Base-by-base conservation (phyloP, 2,329 filamentous ascomycete species). In the Stagonosporopsis vannaccii region DNA sequence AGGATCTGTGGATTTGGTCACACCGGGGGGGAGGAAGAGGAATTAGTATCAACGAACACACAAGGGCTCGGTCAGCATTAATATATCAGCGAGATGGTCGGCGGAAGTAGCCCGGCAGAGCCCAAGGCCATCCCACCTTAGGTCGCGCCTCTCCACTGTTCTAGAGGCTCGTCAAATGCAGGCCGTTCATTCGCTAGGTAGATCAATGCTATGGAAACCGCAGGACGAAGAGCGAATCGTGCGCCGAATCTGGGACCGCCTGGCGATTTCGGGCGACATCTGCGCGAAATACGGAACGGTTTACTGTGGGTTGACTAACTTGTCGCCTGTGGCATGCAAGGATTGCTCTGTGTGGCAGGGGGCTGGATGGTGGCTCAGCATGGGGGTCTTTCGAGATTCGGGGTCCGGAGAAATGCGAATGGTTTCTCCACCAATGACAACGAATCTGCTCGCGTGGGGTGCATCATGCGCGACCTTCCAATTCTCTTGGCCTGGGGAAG, bases 241-340 rank as follows among this genome's bases (percentile, higher is more conserved):
- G 54, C 62, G 65, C 68, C 70, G 60, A 59, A 60, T 61, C 56
- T 60, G 61, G 63, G 63, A 61, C 63, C 61, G 55, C 61, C 54
- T 63, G 63, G 50, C 51, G 58, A 52, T 58, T 61, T 73, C 67
- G 69, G 72, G 63, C 51, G 51, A 69, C 67, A 59, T 60, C 54
- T 65, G 71, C 67, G 70, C 71, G 71, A 73, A 65, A 60, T 60
- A 67, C 68, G 71, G 71, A 63, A 68, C 61, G 56, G 56, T 54
- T 58, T 69, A 67, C 67, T 67, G 72, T 61, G 59, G 61, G 60
- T 67, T 74, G 72, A 75, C 72, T 75, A 75, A 75, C 65, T 59
- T 43, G 66, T 69, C 64, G 59, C 55, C 47, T 39, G 33, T 44
- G 50, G 59, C 61, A 62, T 50, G 68, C 57, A 61, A 53, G 59